Evolutionary conservation across 179 eudicot genomes (phyloP).

Genomic region (Patellifolia procumbens): DNA sequence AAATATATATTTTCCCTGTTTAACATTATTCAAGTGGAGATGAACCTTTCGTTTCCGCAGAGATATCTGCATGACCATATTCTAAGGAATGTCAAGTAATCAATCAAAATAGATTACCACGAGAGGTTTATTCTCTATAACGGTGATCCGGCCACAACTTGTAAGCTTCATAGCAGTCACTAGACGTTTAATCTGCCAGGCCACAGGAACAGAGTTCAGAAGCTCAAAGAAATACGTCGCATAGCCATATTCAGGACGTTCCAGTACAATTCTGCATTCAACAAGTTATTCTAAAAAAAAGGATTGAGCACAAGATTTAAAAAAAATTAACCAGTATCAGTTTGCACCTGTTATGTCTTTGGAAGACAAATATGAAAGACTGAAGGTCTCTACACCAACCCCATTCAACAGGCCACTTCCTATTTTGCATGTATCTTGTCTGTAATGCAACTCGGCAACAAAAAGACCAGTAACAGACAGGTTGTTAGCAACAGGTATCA

Average conservation of each 20-base stretch:
- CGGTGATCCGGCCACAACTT: constrained; percentile 68
- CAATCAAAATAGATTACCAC: constrained; percentile 47
- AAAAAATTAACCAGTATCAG: constrained; percentile 1
- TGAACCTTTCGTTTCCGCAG: background rate
- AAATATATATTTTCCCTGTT: background rate
- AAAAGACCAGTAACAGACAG: background rate
- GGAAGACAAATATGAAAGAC: constrained; percentile 87
- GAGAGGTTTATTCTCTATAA: constrained; percentile 79
- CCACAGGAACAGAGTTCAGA: constrained; percentile 53
- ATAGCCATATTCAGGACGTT: constrained; percentile 98
- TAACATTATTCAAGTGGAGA: background rate
- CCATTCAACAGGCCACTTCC: constrained; percentile 99
- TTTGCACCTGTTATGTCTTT: constrained; percentile 81
- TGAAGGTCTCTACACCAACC: constrained; percentile 99
- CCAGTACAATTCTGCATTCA: constrained; percentile 85
- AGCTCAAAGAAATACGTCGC: constrained; percentile 97
- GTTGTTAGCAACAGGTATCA: background rate
- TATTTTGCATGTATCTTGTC: constrained; percentile 70
- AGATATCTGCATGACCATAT: background rate
- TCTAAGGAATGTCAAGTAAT: background rate
- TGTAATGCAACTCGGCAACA: constrained; percentile 30
- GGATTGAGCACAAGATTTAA: background rate
- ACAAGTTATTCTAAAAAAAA: constrained; percentile 10
- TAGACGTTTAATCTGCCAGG: constrained; percentile 92
- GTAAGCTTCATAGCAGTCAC: constrained; percentile 90